phyloP scores from a whole-genome alignment of 2,329 filamentous ascomycete genomes.

The Nemania diffusa region DNA sequence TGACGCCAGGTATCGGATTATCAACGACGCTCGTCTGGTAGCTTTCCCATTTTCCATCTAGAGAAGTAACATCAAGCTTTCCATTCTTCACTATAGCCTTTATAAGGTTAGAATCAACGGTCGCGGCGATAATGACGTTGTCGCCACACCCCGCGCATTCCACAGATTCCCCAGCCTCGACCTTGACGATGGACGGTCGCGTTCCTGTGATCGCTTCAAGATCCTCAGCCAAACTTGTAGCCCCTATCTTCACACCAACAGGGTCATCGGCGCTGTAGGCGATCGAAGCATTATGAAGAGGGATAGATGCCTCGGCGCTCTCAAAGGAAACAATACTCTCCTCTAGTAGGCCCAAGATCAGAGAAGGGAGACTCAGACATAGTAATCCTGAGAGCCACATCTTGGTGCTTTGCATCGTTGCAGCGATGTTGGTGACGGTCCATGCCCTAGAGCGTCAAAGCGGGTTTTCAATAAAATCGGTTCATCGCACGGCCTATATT shows the following conservation, averaged over 20 bases:
- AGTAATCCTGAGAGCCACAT: conserved; percentile 15
- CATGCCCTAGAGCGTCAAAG: neutral
- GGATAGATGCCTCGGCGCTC: conserved; percentile 15
- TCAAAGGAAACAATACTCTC: conserved; percentile 37
- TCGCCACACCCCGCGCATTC: conserved; percentile 32
- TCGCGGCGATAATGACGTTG: conserved; percentile 62
- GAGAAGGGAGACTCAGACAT: conserved; percentile 9
- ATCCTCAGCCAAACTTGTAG: conserved; percentile 40
- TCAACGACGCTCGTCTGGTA: conserved; percentile 62
- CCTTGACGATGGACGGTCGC: conserved; percentile 27
- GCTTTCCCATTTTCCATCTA: conserved; percentile 68
- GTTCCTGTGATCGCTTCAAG: conserved; percentile 44
- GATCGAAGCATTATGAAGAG: conserved; percentile 35
- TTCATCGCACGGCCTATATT: neutral
- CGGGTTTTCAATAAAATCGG: neutral
- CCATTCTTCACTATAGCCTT: conserved; percentile 56
- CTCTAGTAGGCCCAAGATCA: conserved; percentile 31
- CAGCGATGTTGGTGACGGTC: neutral
- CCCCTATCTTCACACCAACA: conserved; percentile 39
- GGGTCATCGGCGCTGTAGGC: conserved; percentile 37
- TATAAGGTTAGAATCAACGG: conserved; percentile 59
- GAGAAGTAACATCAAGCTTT: conserved; percentile 58
- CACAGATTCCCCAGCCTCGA: conserved; percentile 4
- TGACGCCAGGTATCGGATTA: conserved; percentile 56
- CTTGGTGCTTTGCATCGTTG: neutral